Conservation (phyloP, 2,329 filamentous ascomycete genomes). For the Aspergillus persii region DNA sequence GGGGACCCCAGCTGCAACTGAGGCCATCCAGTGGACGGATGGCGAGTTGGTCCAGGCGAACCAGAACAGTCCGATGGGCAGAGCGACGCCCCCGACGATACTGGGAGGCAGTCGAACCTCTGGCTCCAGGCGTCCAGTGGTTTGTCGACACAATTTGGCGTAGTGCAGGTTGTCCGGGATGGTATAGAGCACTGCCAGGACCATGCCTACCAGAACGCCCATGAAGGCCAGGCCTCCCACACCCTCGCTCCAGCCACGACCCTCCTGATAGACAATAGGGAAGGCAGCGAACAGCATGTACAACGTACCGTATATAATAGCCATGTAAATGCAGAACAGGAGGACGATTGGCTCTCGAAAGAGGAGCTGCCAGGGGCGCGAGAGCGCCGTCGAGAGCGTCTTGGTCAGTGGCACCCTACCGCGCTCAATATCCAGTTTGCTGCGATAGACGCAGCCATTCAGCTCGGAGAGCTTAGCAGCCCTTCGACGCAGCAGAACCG, state of each 20-base stretch:
- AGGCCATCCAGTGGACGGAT: constrained; percentile 39
- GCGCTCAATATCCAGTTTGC: constrained; percentile 32
- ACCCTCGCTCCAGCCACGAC: constrained; percentile 42
- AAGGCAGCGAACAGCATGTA: constrained; percentile 21
- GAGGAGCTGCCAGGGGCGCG: constrained; percentile 42
- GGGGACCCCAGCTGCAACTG: constrained; percentile 33
- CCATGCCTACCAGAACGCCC: constrained; percentile 43
- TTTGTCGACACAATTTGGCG: constrained; percentile 20
- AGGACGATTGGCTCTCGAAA: constrained; percentile 13
- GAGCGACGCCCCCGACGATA: constrained; percentile 47
- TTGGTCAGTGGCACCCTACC: constrained; percentile 36
- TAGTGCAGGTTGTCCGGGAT: constrained; percentile 38
- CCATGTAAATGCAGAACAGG: constrained; percentile 24
- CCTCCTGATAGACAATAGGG: constrained; percentile 16
- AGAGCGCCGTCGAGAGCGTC: constrained; percentile 44
- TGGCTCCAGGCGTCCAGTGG: constrained; percentile 44
- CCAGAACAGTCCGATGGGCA: constrained; percentile 59
- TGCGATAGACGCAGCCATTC: constrained; percentile 45
- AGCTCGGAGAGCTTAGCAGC: constrained; percentile 46
- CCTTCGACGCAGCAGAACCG: constrained; percentile 47
- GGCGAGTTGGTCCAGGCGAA: constrained; percentile 58
- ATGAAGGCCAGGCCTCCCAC: constrained; percentile 49
- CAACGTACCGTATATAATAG: constrained; percentile 17
- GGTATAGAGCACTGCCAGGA: constrained; percentile 37
- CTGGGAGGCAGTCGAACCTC: constrained; percentile 54